Evolutionary conservation across 108 stramenopile species (phyloP), one percentile per base, ranked within the genome.

Genomic region (Nitzschia palea): DNA sequence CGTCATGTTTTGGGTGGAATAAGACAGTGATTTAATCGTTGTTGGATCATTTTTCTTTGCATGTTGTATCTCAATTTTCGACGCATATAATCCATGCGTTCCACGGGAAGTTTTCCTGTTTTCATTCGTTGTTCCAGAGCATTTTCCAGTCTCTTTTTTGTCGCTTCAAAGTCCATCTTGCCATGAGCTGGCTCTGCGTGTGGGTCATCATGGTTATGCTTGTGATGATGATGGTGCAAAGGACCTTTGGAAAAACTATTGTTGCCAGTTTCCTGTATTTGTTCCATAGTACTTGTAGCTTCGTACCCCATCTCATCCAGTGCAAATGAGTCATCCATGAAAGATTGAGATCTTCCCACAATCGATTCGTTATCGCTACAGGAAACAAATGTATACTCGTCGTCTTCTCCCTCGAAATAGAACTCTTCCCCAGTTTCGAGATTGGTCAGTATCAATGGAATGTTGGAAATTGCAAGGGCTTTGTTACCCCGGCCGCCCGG

Each of bases 371-470:
- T 42, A 40, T 60, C 59, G 33, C 40, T 60, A 5, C 59, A 60
- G 20, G 59, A 60, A 6, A 60, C 59, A 60, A 60, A 43, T 18
- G 59, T 60, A 22, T 26, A 60, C 31, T 60, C 59, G 22, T 60
- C 59, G 40, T 60, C 59, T 2, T 60, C 59, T 15, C 25, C 59
- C 2, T 23, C 37, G 29, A 43, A 22, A 40, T 42, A 4, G 8
- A 60, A 60, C 23, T 60, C 59, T 40, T 60, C 59, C 59, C 59
- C 59, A 1, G 59, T 60, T 23, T 34, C 23, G 40, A 60, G 9
- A 42, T 60, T 60, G 20, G 59, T 60, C 37, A 60, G 43, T 9
- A 60, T 40, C 23, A 60, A 25, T n/a, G 8, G 8, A 5, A 18
- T 48, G 18, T 20, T 20, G 4, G 47, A 4, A 4, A 48, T 48